Percentiles rank a stretch among this genome's conserved stretches.
Evolutionary conservation across 805 yeast species (phyloP).

Genomic region (Zygosaccharomyces kombuchaensis): DNA sequence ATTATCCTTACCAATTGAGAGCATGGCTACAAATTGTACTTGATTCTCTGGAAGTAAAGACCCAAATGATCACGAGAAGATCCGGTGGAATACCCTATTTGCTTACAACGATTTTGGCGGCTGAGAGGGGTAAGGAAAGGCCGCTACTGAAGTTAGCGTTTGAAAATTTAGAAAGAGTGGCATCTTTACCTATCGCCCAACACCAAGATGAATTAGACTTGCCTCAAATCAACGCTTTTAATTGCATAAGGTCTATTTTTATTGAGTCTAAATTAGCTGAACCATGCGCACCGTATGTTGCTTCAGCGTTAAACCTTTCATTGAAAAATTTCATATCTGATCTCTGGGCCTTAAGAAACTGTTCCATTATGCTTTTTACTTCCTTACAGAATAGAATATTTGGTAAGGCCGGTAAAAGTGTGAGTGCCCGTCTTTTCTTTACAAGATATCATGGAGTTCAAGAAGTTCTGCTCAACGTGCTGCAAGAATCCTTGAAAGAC

Average conservation of each 20-base stretch:
- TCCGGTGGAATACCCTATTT: slow-evolving; percentile 90
- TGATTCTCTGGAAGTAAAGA: slow-evolving; percentile 45
- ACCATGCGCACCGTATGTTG: slow-evolving; percentile 47
- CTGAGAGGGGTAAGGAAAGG: slow-evolving; percentile 37
- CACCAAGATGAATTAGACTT: slow-evolving; percentile 59
- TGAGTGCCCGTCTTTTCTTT: slow-evolving; percentile 67
- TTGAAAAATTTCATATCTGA: slow-evolving; percentile 58
- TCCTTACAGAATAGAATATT: slow-evolving; percentile 77
- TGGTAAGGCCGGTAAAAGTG: slow-evolving; percentile 47
- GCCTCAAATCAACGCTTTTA: slow-evolving; percentile 92
- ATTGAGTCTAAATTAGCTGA: slow-evolving; percentile 64
- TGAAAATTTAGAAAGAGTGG: slow-evolving; percentile 48
- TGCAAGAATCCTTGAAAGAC: slow-evolving; percentile 33
- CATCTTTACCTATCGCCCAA: slow-evolving; percentile 44
- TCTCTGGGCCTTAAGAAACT: slow-evolving; percentile 84
- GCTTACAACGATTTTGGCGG: slow-evolving; percentile 66
- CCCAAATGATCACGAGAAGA: slow-evolving; percentile 76
- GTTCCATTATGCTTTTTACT: slow-evolving; percentile 90
- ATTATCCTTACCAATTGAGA: slow-evolving; percentile 40
- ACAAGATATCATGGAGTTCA: slow-evolving; percentile 54
- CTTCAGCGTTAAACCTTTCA: slow-evolving; percentile 55
- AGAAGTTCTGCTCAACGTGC: slow-evolving; percentile 43
- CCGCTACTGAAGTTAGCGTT: slow-evolving; percentile 50
- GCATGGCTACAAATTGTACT: slow-evolving; percentile 61
- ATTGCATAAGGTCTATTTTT: slow-evolving; percentile 72